phyloP scores from a whole-genome alignment of 2,329 filamentous ascomycete genomes.

The Aureobasidium sp. region DNA sequence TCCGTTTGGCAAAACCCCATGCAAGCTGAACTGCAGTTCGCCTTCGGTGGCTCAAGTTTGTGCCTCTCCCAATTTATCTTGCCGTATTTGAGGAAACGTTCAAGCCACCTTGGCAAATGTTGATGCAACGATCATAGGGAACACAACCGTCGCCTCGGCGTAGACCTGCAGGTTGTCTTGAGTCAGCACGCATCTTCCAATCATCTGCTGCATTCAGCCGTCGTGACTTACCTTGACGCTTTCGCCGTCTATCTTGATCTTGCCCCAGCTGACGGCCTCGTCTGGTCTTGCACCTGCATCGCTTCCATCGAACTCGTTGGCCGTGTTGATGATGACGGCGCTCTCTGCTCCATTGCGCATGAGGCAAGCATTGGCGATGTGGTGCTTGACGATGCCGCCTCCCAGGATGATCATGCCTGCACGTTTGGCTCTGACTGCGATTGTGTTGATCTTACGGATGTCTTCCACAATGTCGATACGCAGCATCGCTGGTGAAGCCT shows the following conservation, averaged over 20 bases:
- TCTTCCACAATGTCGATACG: constrained; percentile 90
- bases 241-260: constrained; percentile 84
- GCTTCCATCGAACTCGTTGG: constrained; percentile 93
- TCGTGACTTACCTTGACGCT: constrained; percentile 66
- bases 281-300: constrained; percentile 92
- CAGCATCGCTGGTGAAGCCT: constrained; percentile 71
- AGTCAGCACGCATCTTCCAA: constrained; percentile 12
- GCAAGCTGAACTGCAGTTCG: background rate
- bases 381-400: constrained; percentile 93
- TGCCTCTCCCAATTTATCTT: background rate
- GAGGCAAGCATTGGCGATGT: constrained; percentile 93
- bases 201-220: background rate
- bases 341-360: constrained; percentile 98
- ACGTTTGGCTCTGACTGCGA: constrained; percentile 77
- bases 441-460: constrained; percentile 85
- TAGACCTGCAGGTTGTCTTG: constrained; percentile 41
- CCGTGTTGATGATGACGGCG: constrained; percentile 96
- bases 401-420: constrained; percentile 94
- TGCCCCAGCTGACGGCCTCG: constrained; percentile 97
- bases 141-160: constrained; percentile 60
- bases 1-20: background rate
- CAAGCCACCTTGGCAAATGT: constrained; percentile 50
- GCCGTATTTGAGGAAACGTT: background rate
- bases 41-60: background rate
- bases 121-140: constrained; percentile 60